A percentile compares a stretch with the other conserved stretches of the same genome.
Evolutionary conservation across 148 eudicot species (phyloP).

Genomic region (Linanthus parryae): DNA sequence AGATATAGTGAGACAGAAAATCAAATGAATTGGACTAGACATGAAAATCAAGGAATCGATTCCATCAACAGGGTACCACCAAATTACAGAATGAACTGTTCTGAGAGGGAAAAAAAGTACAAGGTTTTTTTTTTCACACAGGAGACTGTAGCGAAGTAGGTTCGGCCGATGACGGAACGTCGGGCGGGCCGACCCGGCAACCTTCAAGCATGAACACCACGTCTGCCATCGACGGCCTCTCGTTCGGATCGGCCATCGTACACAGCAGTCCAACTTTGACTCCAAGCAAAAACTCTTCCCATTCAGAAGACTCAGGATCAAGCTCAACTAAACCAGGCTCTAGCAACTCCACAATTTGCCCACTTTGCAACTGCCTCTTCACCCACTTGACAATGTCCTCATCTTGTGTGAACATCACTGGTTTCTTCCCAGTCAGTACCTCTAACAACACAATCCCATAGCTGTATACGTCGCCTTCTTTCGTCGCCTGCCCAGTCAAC

Average conservation of each 20-base stretch:
- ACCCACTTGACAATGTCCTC: conserved; percentile 74
- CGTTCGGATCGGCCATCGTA: conserved; percentile 44
- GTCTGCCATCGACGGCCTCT: conserved; percentile 19
- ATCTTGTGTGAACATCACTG: conserved; percentile 51
- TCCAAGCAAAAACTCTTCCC: conserved; percentile 82
- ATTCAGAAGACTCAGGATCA: conserved; percentile 66
- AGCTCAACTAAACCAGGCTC: conserved; percentile 61
- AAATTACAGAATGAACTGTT: background rate
- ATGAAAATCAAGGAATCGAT: no score
- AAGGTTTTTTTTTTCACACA: conserved; percentile 8
- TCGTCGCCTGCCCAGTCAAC: conserved; percentile 31
- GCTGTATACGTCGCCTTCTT: conserved; percentile 55
- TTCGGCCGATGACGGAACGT: conserved; percentile 15
- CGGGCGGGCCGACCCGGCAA: conserved; percentile 19
- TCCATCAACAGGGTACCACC: no score
- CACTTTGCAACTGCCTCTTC: conserved; percentile 53
- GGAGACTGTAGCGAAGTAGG: conserved; percentile 23
- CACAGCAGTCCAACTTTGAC: conserved; percentile 59
- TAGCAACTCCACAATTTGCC: conserved; percentile 50
- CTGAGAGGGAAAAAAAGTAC: background rate
- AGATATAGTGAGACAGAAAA: no score
- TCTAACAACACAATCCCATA: conserved; percentile 59
- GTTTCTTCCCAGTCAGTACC: conserved; percentile 57
- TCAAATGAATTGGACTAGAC: no score
- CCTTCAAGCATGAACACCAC: conserved; percentile 25